These are phyloP conservation scores for Mortierella polycephala DNA, from an alignment of 371 early-diverging fungal genomes.

Conservation along the genomic window DNA sequence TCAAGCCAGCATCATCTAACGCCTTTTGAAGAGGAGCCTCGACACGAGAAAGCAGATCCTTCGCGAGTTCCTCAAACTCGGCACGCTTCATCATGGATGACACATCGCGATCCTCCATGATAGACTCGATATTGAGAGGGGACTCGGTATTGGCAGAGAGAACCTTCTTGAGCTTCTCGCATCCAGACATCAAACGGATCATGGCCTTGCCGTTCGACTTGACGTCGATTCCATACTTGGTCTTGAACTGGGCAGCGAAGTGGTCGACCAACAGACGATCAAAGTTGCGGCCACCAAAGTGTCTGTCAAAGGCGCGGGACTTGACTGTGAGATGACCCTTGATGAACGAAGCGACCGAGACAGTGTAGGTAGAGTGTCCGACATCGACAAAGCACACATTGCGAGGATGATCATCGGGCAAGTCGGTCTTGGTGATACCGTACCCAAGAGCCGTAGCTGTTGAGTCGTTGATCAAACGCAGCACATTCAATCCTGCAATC, in stretches of 20 bases:
- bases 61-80: constrained; percentile 88
- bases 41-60: constrained; percentile 79
- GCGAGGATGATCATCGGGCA: constrained; percentile 95
- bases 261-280: constrained; percentile 91
- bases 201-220: constrained; percentile 89
- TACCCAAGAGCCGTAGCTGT: constrained; percentile 95
- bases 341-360: constrained; percentile 89
- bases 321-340: constrained; percentile 96
- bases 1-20: constrained; percentile 80
- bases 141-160: constrained; percentile 94
- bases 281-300: constrained; percentile 96
- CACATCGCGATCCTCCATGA: constrained; percentile 95
- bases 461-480: constrained; percentile 93
- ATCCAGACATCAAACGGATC: constrained; percentile 90
- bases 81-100: constrained; percentile 81
- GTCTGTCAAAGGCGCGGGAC: constrained; percentile 89
- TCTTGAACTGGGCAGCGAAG: constrained; percentile 87
- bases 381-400: constrained; percentile 95
- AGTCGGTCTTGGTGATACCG: constrained; percentile 97
- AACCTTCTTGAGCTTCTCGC: constrained; percentile 97
- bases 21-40: constrained; percentile 80
- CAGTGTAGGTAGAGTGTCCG: constrained; percentile 93
- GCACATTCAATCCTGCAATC: constrained; percentile 93
- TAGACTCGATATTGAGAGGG: constrained; percentile 92
- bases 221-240: constrained; percentile 96